Conservation (phyloP, 1,284 basidiomycete species). For the Trichosporon coremiiforme region DNA sequence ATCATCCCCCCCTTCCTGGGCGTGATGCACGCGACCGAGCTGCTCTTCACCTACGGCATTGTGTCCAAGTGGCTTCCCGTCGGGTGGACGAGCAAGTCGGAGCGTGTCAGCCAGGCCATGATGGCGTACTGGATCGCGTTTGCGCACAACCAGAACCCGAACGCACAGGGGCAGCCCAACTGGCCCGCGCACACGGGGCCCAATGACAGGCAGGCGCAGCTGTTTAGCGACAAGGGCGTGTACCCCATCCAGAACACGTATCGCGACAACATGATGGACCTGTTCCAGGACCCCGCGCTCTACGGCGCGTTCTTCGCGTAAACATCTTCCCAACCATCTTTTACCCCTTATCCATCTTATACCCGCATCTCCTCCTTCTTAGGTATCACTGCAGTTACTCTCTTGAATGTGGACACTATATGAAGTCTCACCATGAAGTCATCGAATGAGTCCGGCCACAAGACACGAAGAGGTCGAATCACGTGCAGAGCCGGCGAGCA, state of each 20-base stretch:
- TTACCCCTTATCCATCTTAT: neutral
- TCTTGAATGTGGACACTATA: neutral
- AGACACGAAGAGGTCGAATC: too few relatives aligned
- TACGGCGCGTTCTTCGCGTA: conserved; percentile 1
- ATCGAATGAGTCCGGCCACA: too few relatives aligned
- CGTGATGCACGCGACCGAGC: conserved; percentile 37
- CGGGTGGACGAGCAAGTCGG: neutral
- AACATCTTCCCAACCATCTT: neutral
- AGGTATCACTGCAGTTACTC: neutral
- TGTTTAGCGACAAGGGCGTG: conserved; percentile 3
- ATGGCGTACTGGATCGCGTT: conserved; percentile 42
- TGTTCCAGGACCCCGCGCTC: neutral
- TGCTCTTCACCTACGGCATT: conserved; percentile 39
- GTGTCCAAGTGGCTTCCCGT: conserved; percentile 11
- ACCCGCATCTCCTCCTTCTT: neutral
- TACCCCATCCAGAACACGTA: conserved; percentile 8
- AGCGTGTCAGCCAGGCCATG: neutral
- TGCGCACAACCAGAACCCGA: conserved; percentile 48
- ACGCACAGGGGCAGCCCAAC: conserved; percentile 28
- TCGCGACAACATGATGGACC: neutral
- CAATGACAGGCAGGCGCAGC: neutral
- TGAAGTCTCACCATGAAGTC: too few relatives aligned
- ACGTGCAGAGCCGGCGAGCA: too few relatives aligned
- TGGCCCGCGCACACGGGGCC: conserved; percentile 2
- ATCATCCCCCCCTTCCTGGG: conserved; percentile 20